These are phyloP conservation scores for Aspergillus vadensis DNA, from an alignment of 2,329 filamentous ascomycete genomes.

Conservation along the genomic window DNA sequence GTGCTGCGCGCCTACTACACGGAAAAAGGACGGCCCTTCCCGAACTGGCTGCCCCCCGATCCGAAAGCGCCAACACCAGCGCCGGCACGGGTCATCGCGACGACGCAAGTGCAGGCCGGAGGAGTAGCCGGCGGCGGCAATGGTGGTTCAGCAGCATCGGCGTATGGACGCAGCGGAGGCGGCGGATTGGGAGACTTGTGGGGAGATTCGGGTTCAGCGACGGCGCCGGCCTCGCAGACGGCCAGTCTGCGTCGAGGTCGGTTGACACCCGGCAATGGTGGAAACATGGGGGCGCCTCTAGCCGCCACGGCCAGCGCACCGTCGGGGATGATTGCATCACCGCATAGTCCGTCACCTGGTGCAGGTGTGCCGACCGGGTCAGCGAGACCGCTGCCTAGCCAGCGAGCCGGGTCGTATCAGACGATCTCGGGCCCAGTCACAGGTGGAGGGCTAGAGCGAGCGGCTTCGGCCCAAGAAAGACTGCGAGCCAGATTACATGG, in stretches of 20 bases:
- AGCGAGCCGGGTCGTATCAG: conserved; percentile 75
- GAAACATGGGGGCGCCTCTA: conserved; percentile 23
- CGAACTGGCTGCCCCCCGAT: conserved; percentile 85
- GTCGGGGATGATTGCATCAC: conserved; percentile 21
- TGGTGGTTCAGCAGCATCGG: conserved; percentile 27
- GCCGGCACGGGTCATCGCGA: conserved; percentile 50
- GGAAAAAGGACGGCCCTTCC: conserved; percentile 80
- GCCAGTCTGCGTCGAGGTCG: conserved; percentile 43
- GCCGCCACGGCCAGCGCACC: conserved; percentile 27
- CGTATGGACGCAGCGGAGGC: conserved; percentile 38
- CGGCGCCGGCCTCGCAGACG: conserved; percentile 37
- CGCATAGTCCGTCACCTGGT: conserved; percentile 31
- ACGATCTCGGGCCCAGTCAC: conserved; percentile 42
- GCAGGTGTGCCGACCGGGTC: conserved; percentile 25
- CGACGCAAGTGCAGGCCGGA: conserved; percentile 54
- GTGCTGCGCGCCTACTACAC: conserved; percentile 90
- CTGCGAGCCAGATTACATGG: conserved; percentile 78
- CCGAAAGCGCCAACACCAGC: conserved; percentile 69
- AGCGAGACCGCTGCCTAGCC: conserved; percentile 68
- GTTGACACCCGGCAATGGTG: conserved; percentile 14
- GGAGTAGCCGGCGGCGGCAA: conserved; percentile 28
- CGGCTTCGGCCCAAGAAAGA: conserved; percentile 69
- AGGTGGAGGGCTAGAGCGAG: conserved; percentile 27
- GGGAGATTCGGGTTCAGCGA: conserved; percentile 46
- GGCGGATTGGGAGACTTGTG: conserved; percentile 61